Base-by-base conservation (phyloP, 1,284 basidiomycete species). In the Cronartium ribicola region DNA sequence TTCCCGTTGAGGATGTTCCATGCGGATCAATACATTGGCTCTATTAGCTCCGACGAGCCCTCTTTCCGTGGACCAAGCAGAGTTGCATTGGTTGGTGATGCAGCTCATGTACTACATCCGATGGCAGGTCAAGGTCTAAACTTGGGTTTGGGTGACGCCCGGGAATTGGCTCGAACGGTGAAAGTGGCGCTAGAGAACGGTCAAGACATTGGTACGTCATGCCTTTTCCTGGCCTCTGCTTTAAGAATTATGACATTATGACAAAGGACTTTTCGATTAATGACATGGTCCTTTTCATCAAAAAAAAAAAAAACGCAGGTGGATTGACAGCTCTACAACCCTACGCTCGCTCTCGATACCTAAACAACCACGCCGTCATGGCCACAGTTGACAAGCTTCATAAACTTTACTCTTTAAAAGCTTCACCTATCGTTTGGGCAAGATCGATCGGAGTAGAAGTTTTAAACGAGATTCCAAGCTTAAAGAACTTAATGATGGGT, bases 41-140 rank as follows among this genome's bases (percentile, higher is more conserved):
- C 86, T 0, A 17, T 40, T 64, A 20, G 48, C 1, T 39, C 57
- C 39, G 76, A 80, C 43, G 85, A 87, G 1, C 83, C 84, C 0
- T 5, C 5, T 7, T 51, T 17, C 10, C 8, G 8, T 6, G 44
- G 36, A n/a, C 62, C 63, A 6, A 66, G 39, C n/a, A 86, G 95
- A 2, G 94, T 91, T 0, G 94, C 89, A 0, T 87, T 98, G 2
- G 87, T 98, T 0, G 96, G 96, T 4, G 96, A 98, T 82, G 94
- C 96, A 0, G 95, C 94, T 14, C 96, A 98, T 80, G 92, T 92
- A 0, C 86, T 93, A 4, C 96, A 98, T 80, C 96, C 96, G 0
- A 86, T 98, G n/a, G 95, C 94, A 0, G 96, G 96, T 0, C 96
- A 98, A 80, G 96, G 95, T 0, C 84, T 98, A 57, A 98, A 99